These are phyloP conservation scores for Xylariaceae sp. DNA, from an alignment of 2,329 filamentous ascomycete species.

Conservation along the genomic window DNA sequence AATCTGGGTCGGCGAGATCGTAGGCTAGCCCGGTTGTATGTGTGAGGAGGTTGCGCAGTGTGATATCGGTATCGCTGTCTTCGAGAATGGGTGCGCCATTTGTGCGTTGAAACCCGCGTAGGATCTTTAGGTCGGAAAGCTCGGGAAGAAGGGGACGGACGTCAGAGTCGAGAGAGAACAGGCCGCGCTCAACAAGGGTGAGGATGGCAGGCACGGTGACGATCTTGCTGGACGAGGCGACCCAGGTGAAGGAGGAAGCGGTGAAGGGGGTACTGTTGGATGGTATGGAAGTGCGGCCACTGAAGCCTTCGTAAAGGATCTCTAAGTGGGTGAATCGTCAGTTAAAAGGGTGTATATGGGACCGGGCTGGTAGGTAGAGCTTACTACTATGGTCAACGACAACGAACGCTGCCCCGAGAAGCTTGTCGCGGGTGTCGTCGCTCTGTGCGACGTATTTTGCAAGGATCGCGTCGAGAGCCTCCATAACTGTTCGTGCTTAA, in stretches of 20 bases:
- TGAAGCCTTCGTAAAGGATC: no score
- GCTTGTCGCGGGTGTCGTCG: background rate
- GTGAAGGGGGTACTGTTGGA: no score
- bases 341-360: no score
- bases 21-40: slow-evolving; percentile 2
- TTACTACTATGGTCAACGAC: slow-evolving; percentile 1
- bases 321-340: no score
- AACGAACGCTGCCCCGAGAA: slow-evolving; percentile 1
- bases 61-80: background rate
- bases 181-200: slow-evolving; percentile 1
- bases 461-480: background rate
- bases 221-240: no score
- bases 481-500: no score
- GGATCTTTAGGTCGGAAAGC: background rate
- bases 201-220: no score
- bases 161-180: background rate
- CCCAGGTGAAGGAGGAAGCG: no score
- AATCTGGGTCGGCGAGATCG: slow-evolving; percentile 4
- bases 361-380: background rate
- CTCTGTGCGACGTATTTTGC: background rate
- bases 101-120: background rate
- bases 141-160: background rate
- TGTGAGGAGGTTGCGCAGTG: slow-evolving; percentile 1
- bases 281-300: no score
- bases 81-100: slow-evolving; percentile 2